Percentiles rank a stretch among this genome's conserved stretches.
Conservation (phyloP, 2,329 filamentous ascomycete genomes). For the Fusarium sororula region DNA sequence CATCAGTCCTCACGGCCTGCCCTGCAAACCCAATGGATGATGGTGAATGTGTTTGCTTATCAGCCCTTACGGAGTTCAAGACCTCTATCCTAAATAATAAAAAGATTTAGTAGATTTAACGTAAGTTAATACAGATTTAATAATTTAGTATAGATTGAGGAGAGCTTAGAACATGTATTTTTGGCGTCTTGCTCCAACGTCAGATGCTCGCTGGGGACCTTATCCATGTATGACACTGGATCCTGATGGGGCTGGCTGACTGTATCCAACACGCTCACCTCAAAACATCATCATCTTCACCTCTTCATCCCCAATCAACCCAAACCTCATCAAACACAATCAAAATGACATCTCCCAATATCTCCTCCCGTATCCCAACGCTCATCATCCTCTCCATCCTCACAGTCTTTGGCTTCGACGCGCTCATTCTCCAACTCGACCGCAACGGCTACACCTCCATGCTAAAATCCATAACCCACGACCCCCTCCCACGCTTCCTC, state of each 20-base stretch:
- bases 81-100: not conserved
- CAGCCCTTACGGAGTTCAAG: not conserved
- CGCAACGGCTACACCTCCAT: constrained; percentile 36
- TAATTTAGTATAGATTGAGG: too few relatives aligned
- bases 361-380: constrained; percentile 18
- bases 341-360: constrained; percentile 1
- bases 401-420: constrained; percentile 34
- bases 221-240: not conserved
- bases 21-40: too few relatives aligned
- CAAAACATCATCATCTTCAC: not conserved
- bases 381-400: constrained; percentile 25
- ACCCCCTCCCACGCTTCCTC: constrained; percentile 28
- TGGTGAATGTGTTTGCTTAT: not conserved
- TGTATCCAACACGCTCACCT: not conserved
- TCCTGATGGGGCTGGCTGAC: constrained; percentile 8
- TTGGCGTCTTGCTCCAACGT: not conserved
- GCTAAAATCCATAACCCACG: constrained; percentile 16
- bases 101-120: not conserved
- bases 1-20: too few relatives aligned
- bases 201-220: not conserved
- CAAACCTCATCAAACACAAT: not conserved
- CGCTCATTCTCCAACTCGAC: constrained; percentile 32
- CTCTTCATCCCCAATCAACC: not conserved
- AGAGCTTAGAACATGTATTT: not conserved
- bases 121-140: too few relatives aligned